Percentiles rank a stretch among this genome's conserved stretches.
Evolutionary conservation across 805 yeast genomes (phyloP).

Genomic region (Candida fluviatilis): DNA sequence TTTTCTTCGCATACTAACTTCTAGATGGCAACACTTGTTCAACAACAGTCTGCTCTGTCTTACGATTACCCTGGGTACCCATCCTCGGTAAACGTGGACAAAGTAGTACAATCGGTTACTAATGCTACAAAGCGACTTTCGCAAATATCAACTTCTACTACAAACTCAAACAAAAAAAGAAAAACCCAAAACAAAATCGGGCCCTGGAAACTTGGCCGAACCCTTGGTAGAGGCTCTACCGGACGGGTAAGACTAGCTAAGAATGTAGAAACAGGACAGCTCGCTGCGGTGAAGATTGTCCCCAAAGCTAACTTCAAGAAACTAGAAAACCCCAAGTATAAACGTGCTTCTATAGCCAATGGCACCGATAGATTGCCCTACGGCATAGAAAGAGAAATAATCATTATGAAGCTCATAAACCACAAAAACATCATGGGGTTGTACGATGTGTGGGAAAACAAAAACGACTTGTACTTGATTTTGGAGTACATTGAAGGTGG

Average conservation of each 20-base stretch:
- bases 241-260: slow-evolving; percentile 93
- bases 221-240: slow-evolving; percentile 94
- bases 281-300: slow-evolving; percentile 95
- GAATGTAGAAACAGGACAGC: slow-evolving; percentile 75
- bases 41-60: slow-evolving; percentile 18
- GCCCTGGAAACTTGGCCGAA: slow-evolving; percentile 95
- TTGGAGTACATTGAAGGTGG: slow-evolving; percentile 97
- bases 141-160: slow-evolving; percentile 43
- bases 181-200: slow-evolving; percentile 64
- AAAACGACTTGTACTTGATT: slow-evolving; percentile 77
- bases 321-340: slow-evolving; percentile 44
- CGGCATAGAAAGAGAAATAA: slow-evolving; percentile 83
- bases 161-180: slow-evolving; percentile 39
- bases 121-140: slow-evolving; percentile 48
- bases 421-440: slow-evolving; percentile 77
- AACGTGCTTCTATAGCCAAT: slow-evolving; percentile 28
- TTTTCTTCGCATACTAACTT: slow-evolving; percentile 4
- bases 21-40: slow-evolving; percentile 21
- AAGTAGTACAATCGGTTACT: slow-evolving; percentile 43
- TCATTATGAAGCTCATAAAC: slow-evolving; percentile 75
- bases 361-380: slow-evolving; percentile 60
- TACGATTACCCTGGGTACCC: slow-evolving; percentile 14
- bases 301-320: slow-evolving; percentile 72
- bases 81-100: slow-evolving; percentile 27
- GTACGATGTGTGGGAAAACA: slow-evolving; percentile 86